phyloP scores from a whole-genome alignment of 176 grass and related monocot genomes.

The Oryza longistaminata region DNA sequence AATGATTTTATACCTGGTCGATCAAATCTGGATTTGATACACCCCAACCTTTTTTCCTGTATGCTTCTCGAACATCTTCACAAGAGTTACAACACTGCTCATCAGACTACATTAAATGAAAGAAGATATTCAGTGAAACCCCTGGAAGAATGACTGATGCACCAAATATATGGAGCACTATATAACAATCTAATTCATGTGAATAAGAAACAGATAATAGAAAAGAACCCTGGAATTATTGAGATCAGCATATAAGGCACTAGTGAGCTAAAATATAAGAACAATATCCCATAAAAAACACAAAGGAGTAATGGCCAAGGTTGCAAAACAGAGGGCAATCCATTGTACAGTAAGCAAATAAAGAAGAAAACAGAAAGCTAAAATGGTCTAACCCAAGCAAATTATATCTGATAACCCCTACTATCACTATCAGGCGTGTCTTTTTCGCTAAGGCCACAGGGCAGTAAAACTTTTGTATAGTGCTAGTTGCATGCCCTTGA shows the following conservation, averaged over 20 bases:
- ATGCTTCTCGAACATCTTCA: slow-evolving; percentile 96
- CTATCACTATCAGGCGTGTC: neutral
- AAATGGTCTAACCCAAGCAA: neutral
- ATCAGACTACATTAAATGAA: slow-evolving; percentile 69
- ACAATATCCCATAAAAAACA: neutral
- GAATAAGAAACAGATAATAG: slow-evolving; percentile 14
- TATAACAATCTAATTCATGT: slow-evolving; percentile 11
- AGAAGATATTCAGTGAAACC: slow-evolving; percentile 20
- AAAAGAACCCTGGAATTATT: neutral
- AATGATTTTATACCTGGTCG: slow-evolving; percentile 65
- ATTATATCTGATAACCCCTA: slow-evolving; percentile 4
- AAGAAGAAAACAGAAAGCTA: neutral
- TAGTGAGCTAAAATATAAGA: slow-evolving; percentile 21
- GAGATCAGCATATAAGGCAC: neutral
- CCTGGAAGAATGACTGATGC: slow-evolving; percentile 11
- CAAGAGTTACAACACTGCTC: slow-evolving; percentile 91
- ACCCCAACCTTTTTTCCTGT: slow-evolving; percentile 94
- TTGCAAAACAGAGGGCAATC: slow-evolving; percentile 5
- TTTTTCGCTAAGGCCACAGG: neutral
- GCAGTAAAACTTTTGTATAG: slow-evolving; percentile 12
- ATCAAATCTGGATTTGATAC: slow-evolving; percentile 82
- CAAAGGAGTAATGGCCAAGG: neutral
- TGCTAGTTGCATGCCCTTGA: too few species aligned
- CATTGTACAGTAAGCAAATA: neutral
- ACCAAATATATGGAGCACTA: neutral